phyloP scores from a whole-genome alignment of 2,329 filamentous ascomycete genomes.

The Ophiognomonia clavigignenti-juglandacearum region DNA sequence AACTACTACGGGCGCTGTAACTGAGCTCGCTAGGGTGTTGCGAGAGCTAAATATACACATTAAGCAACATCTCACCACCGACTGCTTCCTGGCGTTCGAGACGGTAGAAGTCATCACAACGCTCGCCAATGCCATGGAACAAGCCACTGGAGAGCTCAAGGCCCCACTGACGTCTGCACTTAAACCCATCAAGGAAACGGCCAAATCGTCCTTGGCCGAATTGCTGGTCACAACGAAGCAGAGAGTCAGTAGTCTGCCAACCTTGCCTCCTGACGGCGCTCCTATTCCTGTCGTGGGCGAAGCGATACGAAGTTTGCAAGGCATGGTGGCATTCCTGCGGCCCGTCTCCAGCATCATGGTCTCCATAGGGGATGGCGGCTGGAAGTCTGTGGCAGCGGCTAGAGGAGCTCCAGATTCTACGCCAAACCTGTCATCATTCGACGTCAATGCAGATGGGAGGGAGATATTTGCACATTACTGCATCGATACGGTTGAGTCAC shows the following conservation, averaged over 20 bases:
- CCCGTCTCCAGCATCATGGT: conserved; percentile 88
- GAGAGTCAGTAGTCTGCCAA: conserved; percentile 59
- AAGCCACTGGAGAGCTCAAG: conserved; percentile 81
- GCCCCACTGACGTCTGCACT: conserved; percentile 76
- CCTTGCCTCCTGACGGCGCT: conserved; percentile 72
- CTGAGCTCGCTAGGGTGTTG: conserved; percentile 79
- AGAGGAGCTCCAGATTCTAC: conserved; percentile 58
- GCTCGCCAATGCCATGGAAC: conserved; percentile 74
- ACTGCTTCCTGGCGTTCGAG: conserved; percentile 94
- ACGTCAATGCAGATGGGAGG: conserved; percentile 82
- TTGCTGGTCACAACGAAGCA: conserved; percentile 79
- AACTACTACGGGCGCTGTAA: conserved; percentile 72
- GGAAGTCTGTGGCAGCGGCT: conserved; percentile 55
- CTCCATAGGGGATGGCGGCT: conserved; percentile 88
- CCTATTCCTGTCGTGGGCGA: conserved; percentile 74
- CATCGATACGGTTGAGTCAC: conserved; percentile 77
- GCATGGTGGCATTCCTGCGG: conserved; percentile 79
- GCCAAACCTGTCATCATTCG: conserved; percentile 72
- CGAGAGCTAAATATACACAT: conserved; percentile 88
- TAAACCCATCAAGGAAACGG: conserved; percentile 86
- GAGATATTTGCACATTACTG: conserved; percentile 89
- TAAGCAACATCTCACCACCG: conserved; percentile 77
- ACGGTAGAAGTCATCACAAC: conserved; percentile 85
- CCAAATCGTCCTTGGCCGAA: conserved; percentile 77
- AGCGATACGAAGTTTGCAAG: conserved; percentile 79